These are phyloP conservation scores for Ramaria sp. DNA, from an alignment of 768 basidiomycete genomes.

Conservation along the genomic window DNA sequence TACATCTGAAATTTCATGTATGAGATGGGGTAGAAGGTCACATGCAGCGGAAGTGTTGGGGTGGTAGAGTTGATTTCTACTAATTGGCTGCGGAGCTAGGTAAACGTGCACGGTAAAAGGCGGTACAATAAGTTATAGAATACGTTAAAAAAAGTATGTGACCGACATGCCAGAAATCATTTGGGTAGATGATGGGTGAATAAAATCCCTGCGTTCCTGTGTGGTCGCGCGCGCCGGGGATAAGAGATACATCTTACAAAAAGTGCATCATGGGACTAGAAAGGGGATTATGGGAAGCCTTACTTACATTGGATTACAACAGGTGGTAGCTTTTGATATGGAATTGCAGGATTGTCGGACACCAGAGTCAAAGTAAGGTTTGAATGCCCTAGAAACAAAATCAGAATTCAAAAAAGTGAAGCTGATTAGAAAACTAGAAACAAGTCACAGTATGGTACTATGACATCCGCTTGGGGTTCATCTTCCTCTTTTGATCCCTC, in stretches of 20 bases:
- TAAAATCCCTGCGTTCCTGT: slow-evolving; percentile 61
- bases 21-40: slow-evolving; percentile 79
- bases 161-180: slow-evolving; percentile 85
- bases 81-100: slow-evolving; percentile 53
- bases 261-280: slow-evolving; percentile 10
- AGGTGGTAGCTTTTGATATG: slow-evolving; percentile 44
- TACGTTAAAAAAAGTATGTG: not conserved
- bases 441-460: slow-evolving; percentile 61
- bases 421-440: not conserved
- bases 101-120: not conserved
- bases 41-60: slow-evolving; percentile 61
- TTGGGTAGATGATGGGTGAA: slow-evolving; percentile 84
- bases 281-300: slow-evolving; percentile 20
- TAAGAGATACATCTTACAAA: slow-evolving; percentile 49
- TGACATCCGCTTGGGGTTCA: slow-evolving; percentile 37
- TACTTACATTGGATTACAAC: slow-evolving; percentile 56
- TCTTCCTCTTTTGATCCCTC: slow-evolving; percentile 31
- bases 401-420: slow-evolving; percentile 3
- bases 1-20: slow-evolving; percentile 84
- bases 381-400: slow-evolving; percentile 24
- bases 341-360: slow-evolving; percentile 52
- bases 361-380: slow-evolving; percentile 85
- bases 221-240: slow-evolving; percentile 48
- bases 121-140: not conserved
- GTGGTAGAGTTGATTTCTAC: slow-evolving; percentile 82